Percentiles rank a stretch among this genome's conserved stretches.
phyloP scores from a whole-genome alignment of 768 basidiomycete species.

The Paxillus ammoniavirescens region DNA sequence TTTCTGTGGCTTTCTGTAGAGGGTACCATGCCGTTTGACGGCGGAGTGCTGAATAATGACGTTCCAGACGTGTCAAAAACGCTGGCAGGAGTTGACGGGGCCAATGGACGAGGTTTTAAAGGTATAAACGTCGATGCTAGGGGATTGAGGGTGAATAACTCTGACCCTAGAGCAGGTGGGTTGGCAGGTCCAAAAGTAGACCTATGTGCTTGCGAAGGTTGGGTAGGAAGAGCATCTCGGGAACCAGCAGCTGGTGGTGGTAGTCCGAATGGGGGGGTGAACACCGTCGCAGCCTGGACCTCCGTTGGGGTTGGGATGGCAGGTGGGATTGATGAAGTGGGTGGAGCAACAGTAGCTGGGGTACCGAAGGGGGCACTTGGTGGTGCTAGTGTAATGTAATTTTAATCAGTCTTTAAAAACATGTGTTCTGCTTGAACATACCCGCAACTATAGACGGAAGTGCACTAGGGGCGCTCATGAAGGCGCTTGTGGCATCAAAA shows the following conservation, averaged over 20 bases:
- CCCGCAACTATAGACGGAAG: constrained; percentile 9
- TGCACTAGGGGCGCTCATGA: neutral
- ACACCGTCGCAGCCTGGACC: neutral
- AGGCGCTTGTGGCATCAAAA: constrained; percentile 12
- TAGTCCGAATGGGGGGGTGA: neutral
- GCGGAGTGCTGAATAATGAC: neutral
- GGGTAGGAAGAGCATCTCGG: neutral
- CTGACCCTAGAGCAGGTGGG: constrained; percentile 1
- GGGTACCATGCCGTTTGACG: neutral
- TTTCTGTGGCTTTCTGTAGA: neutral
- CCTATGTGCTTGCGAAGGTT: constrained; percentile 1
- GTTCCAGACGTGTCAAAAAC: neutral
- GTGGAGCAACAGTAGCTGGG: neutral
- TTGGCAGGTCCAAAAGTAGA: neutral
- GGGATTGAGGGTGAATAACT: constrained; percentile 15
- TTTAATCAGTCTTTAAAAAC: neutral
- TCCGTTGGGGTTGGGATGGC: neutral
- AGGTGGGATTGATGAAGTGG: constrained; percentile 1
- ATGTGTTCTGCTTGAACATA: constrained; percentile 2
- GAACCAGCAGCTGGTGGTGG: neutral
- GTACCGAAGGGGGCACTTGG: neutral
- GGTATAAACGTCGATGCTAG: constrained; percentile 18
- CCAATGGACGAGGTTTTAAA: neutral
- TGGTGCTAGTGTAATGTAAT: neutral
- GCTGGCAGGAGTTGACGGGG: neutral